A percentile compares a stretch with the other conserved stretches of the same genome.
Conservation (phyloP, 2,329 filamentous ascomycete genomes). For the Fusarium algeriense region DNA sequence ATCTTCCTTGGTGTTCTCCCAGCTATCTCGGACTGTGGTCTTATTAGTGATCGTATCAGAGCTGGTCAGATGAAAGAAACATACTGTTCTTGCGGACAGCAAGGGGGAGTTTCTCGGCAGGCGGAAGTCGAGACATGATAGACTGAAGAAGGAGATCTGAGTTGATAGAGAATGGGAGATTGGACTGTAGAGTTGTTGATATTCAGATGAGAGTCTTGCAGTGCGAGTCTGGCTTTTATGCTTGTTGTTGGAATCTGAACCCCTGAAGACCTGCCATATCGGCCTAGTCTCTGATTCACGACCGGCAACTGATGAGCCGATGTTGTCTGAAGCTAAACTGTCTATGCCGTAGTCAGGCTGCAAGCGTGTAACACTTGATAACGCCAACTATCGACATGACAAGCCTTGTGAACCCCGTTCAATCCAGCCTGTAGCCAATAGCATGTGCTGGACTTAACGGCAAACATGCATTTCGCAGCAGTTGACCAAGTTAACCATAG, state of each 20-base stretch:
- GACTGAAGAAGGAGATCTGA: neutral
- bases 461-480: conserved; percentile 2
- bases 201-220: neutral
- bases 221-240: conserved; percentile 26
- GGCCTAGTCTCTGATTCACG: conserved; percentile 6
- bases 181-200: neutral
- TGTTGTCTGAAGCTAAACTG: conserved; percentile 7
- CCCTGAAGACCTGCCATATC: conserved; percentile 15
- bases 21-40: conserved; percentile 63
- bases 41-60: neutral
- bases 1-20: conserved; percentile 60
- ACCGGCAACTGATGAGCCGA: neutral
- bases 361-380: conserved; percentile 9
- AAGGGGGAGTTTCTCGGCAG: conserved; percentile 64
- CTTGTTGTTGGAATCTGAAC: neutral
- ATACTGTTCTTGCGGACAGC: conserved; percentile 64
- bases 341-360: neutral
- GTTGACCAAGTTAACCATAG: neutral
- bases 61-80: conserved; percentile 21
- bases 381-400: neutral
- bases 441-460: neutral
- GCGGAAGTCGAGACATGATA: conserved; percentile 54
- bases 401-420: neutral
- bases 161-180: neutral
- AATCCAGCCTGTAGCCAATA: neutral